phyloP scores from a whole-genome alignment of 306 rosid species.

The Pyrus pyrifolia region DNA sequence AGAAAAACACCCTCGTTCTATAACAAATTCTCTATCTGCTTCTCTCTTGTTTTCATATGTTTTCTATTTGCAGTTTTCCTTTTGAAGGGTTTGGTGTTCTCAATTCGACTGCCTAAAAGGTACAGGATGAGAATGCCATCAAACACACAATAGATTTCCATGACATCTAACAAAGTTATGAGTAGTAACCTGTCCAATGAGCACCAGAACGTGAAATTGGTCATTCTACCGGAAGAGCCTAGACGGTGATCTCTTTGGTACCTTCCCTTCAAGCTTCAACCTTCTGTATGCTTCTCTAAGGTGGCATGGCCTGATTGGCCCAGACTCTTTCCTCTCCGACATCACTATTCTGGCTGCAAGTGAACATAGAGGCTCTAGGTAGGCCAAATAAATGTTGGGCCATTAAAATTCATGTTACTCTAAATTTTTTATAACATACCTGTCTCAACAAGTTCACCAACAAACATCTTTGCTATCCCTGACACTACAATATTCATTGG shows the following conservation, averaged over 20 bases:
- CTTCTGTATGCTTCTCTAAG: slow-evolving; percentile 83
- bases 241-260: slow-evolving; percentile 59
- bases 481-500: slow-evolving; percentile 91
- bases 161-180: neutral
- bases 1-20: neutral
- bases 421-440: slow-evolving; percentile 28
- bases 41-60: neutral
- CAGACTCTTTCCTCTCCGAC: slow-evolving; percentile 83
- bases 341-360: slow-evolving; percentile 73
- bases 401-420: neutral
- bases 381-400: neutral
- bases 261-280: slow-evolving; percentile 84
- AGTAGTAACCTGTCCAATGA: neutral
- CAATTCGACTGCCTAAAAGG: neutral
- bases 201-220: slow-evolving; percentile 4
- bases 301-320: slow-evolving; percentile 94
- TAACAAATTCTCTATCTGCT: neutral
- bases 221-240: slow-evolving; percentile 68
- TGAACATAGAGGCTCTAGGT: neutral
- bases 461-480: slow-evolving; percentile 88
- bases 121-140: neutral
- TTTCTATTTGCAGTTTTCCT: neutral
- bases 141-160: neutral
- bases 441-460: slow-evolving; percentile 89
- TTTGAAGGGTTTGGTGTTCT: neutral